Conservation (phyloP, 23 red algal species). For the Cyanidiococcus yangmingshanensis region DNA sequence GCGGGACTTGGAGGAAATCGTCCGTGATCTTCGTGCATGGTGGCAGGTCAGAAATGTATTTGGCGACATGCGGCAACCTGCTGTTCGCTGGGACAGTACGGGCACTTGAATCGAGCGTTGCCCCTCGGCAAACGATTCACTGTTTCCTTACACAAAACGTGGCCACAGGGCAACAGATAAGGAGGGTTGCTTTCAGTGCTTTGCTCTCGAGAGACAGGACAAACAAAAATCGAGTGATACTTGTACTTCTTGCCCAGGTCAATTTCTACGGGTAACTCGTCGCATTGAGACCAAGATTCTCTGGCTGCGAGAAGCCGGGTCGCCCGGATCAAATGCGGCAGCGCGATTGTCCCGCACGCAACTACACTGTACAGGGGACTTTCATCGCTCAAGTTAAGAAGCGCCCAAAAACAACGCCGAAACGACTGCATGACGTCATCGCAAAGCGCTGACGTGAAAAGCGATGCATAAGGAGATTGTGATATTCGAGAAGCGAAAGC, state of each 20-base stretch:
- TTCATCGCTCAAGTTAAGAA: conserved; percentile 37
- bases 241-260: conserved; percentile 49
- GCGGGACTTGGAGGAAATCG: background rate
- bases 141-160: conserved; percentile 60
- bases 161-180: conserved; percentile 64
- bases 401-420: conserved; percentile 44
- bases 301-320: conserved; percentile 40
- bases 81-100: conserved; percentile 77
- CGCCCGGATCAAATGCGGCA: conserved; percentile 57
- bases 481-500: conserved; percentile 41
- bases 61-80: conserved; percentile 39
- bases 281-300: conserved; percentile 37
- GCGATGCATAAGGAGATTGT: conserved; percentile 40
- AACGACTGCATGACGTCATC: conserved; percentile 41
- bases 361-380: conserved; percentile 46
- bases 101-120: conserved; percentile 64
- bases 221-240: conserved; percentile 67
- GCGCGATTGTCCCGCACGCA: conserved; percentile 44
- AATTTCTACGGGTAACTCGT: conserved; percentile 65
- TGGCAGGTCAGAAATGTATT: conserved; percentile 35
- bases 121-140: conserved; percentile 57
- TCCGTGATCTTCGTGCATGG: background rate
- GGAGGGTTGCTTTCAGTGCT: conserved; percentile 45
- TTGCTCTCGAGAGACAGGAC: conserved; percentile 63
- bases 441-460: conserved; percentile 34